Percentiles rank a stretch among this genome's conserved stretches.
Evolutionary conservation across 2,329 filamentous ascomycete species (phyloP).

Genomic region (Pestalotiopsis sp.): DNA sequence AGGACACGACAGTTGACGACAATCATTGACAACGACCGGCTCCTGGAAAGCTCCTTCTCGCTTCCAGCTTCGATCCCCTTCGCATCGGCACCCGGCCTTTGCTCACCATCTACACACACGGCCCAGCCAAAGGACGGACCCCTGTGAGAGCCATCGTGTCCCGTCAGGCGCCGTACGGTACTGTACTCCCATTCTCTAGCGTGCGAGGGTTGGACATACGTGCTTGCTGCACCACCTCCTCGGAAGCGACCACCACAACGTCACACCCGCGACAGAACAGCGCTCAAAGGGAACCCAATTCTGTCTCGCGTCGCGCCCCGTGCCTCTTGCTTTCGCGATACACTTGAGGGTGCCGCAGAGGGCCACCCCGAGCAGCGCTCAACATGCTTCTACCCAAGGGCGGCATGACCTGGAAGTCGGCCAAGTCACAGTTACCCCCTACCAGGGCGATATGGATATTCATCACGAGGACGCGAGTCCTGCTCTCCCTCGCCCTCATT

Average conservation of each 20-base stretch:
- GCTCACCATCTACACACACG: background rate
- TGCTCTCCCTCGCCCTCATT: slow-evolving; percentile 72
- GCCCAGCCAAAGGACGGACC: background rate
- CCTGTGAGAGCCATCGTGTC: background rate
- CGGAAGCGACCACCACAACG: slow-evolving; percentile 5
- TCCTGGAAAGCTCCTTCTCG: background rate
- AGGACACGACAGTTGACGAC: slow-evolving; percentile 11
- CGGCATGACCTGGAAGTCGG: slow-evolving; percentile 90
- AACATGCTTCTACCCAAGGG: slow-evolving; percentile 89
- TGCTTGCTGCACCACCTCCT: background rate
- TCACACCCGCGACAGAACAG: slow-evolving; percentile 1
- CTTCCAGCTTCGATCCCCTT: background rate
- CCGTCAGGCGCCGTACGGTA: background rate
- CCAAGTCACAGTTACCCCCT: slow-evolving; percentile 77
- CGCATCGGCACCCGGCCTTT: background rate
- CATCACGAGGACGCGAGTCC: slow-evolving; percentile 76
- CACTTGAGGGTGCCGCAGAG: slow-evolving; percentile 40
- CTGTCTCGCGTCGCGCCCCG: slow-evolving; percentile 12
- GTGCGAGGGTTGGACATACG: background rate
- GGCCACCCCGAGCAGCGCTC: slow-evolving; percentile 41
- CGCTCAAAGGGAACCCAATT: background rate
- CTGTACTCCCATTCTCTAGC: slow-evolving; percentile 4
- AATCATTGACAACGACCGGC: background rate
- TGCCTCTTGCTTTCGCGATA: slow-evolving; percentile 22
- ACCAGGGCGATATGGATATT: slow-evolving; percentile 72